Conservation (phyloP, 441 rosid genomes). For the Manihot esculenta region DNA sequence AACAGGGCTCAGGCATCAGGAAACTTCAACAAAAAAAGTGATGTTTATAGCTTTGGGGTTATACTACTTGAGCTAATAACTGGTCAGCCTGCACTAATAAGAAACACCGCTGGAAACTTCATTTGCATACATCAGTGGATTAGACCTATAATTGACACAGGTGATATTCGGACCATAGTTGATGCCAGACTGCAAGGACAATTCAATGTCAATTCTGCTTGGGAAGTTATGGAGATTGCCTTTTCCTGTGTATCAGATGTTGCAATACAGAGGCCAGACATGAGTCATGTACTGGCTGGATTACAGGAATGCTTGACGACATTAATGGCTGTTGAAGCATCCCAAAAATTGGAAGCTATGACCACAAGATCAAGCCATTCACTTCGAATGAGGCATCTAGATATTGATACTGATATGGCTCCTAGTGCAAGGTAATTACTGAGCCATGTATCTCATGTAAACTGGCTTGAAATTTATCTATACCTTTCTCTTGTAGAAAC, state of each 20-base stretch:
- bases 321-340: too few relatives aligned
- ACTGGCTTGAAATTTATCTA: too few relatives aligned
- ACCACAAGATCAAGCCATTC: too few relatives aligned
- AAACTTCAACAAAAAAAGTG: constrained; percentile 32
- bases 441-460: too few relatives aligned
- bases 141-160: constrained; percentile 20
- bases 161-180: constrained; percentile 36
- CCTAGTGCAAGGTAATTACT: too few relatives aligned
- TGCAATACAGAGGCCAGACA: constrained; percentile 38
- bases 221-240: constrained; percentile 47
- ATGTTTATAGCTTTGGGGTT: constrained; percentile 47
- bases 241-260: constrained; percentile 35
- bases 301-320: constrained; percentile 37
- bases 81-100: constrained; percentile 32
- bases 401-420: too few relatives aligned
- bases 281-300: constrained; percentile 33
- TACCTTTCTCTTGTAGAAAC: too few relatives aligned
- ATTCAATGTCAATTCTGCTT: constrained; percentile 32
- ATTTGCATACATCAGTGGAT: constrained; percentile 36
- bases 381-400: too few relatives aligned
- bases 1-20: constrained; percentile 30
- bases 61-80: constrained; percentile 43
- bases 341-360: too few relatives aligned
- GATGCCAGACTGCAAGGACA: constrained; percentile 42
- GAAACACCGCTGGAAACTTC: background rate